These are phyloP conservation scores for Trametes villosa DNA, from an alignment of 768 basidiomycete species.

Conservation along the genomic window DNA sequence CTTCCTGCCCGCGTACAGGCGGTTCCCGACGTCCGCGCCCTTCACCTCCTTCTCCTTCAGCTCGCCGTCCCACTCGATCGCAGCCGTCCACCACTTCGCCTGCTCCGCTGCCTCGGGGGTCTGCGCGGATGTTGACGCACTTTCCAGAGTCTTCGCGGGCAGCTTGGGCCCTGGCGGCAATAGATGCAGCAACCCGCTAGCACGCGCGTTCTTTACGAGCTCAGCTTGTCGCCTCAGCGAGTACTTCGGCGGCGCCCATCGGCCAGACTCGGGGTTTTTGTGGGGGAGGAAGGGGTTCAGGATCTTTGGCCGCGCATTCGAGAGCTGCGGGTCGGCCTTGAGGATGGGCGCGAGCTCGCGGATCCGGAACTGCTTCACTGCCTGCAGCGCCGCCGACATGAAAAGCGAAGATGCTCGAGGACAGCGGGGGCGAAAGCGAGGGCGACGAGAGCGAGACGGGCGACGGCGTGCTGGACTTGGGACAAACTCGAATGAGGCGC, in stretches of 20 bases:
- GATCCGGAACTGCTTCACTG: conserved; percentile 50
- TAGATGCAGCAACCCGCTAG: conserved; percentile 53
- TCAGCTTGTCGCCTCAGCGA: conserved; percentile 80
- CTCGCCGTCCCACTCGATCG: conserved; percentile 35
- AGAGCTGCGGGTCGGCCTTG: conserved; percentile 20
- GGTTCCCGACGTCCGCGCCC: conserved; percentile 60
- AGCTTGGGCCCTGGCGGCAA: conserved; percentile 75
- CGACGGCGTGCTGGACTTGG: conserved; percentile 6
- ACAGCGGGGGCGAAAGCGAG: neutral
- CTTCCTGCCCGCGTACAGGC: conserved; percentile 76
- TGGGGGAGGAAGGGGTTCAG: conserved; percentile 74
- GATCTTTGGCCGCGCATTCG: conserved; percentile 26
- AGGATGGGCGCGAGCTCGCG: conserved; percentile 46
- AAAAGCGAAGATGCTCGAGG: neutral
- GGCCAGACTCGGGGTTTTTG: conserved; percentile 59
- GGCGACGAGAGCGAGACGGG: conserved; percentile 1
- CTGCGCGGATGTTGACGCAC: conserved; percentile 26
- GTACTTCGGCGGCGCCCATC: conserved; percentile 72
- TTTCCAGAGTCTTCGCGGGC: conserved; percentile 30
- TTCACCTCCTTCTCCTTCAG: conserved; percentile 36
- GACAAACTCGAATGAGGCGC: neutral
- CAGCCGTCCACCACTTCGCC: conserved; percentile 15
- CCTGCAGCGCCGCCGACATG: conserved; percentile 35
- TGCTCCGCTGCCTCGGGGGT: conserved; percentile 15
- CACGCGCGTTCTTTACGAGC: conserved; percentile 72